Percentiles rank a stretch among this genome's conserved stretches.
phyloP scores from a whole-genome alignment of 2,329 filamentous ascomycete genomes.

The Sporothrix curviconia region DNA sequence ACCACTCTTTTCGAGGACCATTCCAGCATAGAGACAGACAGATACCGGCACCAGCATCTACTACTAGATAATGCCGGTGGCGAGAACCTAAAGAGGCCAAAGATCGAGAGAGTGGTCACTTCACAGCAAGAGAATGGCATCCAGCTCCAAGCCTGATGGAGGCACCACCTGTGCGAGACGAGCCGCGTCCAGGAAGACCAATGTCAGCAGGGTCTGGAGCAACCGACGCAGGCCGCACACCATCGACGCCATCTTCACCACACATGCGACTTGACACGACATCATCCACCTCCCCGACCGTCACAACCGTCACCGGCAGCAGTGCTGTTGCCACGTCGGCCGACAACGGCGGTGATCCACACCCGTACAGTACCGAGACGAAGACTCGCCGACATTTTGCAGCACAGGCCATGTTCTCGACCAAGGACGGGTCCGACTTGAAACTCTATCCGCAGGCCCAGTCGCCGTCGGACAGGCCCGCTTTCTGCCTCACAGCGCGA shows the following conservation, averaged over 20 bases:
- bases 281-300: constrained; percentile 48
- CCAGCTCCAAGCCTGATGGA: constrained; percentile 27
- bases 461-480: constrained; percentile 52
- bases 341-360: constrained; percentile 44
- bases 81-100: no score
- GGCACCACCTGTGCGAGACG: constrained; percentile 25
- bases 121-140: constrained; percentile 26
- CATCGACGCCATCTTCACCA: constrained; percentile 25
- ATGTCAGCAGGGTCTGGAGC: constrained; percentile 16
- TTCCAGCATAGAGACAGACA: no score
- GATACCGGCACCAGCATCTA: no score
- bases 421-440: constrained; percentile 49
- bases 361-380: constrained; percentile 42
- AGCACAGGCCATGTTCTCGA: constrained; percentile 47
- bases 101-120: background rate
- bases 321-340: constrained; percentile 25
- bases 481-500: constrained; percentile 52
- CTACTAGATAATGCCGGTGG: no score
- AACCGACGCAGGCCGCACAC: constrained; percentile 19
- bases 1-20: no score
- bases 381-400: constrained; percentile 39
- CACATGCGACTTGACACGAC: constrained; percentile 42
- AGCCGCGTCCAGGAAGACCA: constrained; percentile 21
- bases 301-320: constrained; percentile 41
- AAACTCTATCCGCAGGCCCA: constrained; percentile 47